These are phyloP conservation scores for Lactifluus subvellereus DNA, from an alignment of 768 basidiomycete species.

Conservation along the genomic window DNA sequence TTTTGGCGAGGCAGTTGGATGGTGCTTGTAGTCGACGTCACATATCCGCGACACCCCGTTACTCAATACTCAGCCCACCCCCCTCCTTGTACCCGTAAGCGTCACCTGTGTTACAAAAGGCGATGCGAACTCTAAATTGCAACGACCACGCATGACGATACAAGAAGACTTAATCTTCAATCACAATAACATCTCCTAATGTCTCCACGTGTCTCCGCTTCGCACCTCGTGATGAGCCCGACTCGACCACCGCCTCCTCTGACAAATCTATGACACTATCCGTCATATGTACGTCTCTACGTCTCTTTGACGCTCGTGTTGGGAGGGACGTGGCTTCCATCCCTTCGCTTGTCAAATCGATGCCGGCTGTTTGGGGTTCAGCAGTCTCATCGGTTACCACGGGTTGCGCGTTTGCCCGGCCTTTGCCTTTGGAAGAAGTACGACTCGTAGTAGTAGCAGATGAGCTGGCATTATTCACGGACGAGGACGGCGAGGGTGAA, in stretches of 20 bases:
- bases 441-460: background rate
- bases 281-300: constrained; percentile 3
- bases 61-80: background rate
- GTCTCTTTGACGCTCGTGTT: constrained; percentile 21
- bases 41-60: background rate
- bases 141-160: constrained; percentile 7
- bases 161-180: constrained; percentile 21
- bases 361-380: constrained; percentile 5
- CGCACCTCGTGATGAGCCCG: constrained; percentile 12
- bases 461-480: background rate
- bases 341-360: constrained; percentile 19
- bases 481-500: background rate
- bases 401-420: constrained; percentile 8
- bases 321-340: constrained; percentile 4
- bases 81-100: constrained; percentile 3
- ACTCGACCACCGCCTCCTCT: constrained; percentile 18
- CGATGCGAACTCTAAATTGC: background rate
- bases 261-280: constrained; percentile 17
- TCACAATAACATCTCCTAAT: constrained; percentile 22
- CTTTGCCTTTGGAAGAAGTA: constrained; percentile 22
- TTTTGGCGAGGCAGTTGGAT: constrained; percentile 56
- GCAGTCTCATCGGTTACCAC: background rate
- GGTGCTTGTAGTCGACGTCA: constrained; percentile 44
- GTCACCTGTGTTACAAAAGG: background rate
- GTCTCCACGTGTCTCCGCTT: constrained; percentile 23